Conservation (phyloP, 192 early-diverging fungal species). For the Backusella macrospora region DNA sequence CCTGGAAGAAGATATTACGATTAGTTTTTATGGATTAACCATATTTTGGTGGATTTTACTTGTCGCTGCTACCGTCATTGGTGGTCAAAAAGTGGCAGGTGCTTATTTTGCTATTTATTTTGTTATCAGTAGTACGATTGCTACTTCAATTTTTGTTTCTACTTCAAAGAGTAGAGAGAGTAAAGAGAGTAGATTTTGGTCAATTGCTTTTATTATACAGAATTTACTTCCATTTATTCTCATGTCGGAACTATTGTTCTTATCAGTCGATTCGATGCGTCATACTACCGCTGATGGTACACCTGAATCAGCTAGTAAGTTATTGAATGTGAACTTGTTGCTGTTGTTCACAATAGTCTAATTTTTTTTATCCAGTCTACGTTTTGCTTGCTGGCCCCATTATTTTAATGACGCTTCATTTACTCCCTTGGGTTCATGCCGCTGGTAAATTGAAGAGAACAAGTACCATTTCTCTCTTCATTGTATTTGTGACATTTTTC, state of each 20-base stretch:
- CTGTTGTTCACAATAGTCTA: no score
- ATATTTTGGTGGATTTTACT: conserved; percentile 52
- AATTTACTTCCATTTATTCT: conserved; percentile 38
- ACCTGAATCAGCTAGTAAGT: conserved; percentile 50
- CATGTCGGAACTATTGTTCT: conserved; percentile 44
- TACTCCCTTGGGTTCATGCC: conserved; percentile 51
- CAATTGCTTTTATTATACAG: conserved; percentile 28
- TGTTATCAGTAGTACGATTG: conserved; percentile 35
- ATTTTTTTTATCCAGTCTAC: conserved; percentile 48
- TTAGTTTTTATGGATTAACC: conserved; percentile 37
- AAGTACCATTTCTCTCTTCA: conserved; percentile 28
- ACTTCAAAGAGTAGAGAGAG: conserved; percentile 28
- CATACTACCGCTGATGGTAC: conserved; percentile 57
- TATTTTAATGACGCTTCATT: conserved; percentile 42
- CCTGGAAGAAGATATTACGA: neutral
- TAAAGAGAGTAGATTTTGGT: conserved; percentile 15
- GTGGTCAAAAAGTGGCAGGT: conserved; percentile 35
- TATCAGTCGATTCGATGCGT: conserved; percentile 48
- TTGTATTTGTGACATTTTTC: conserved; percentile 38
- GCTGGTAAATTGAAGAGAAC: conserved; percentile 34
- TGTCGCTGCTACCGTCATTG: conserved; percentile 33
- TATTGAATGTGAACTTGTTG: neutral
- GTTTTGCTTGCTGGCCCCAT: conserved; percentile 40
- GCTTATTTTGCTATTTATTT: conserved; percentile 49
- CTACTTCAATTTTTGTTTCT: conserved; percentile 15